Evolutionary conservation across 768 basidiomycete species (phyloP).

Genomic region (Gymnopilus dilepis): DNA sequence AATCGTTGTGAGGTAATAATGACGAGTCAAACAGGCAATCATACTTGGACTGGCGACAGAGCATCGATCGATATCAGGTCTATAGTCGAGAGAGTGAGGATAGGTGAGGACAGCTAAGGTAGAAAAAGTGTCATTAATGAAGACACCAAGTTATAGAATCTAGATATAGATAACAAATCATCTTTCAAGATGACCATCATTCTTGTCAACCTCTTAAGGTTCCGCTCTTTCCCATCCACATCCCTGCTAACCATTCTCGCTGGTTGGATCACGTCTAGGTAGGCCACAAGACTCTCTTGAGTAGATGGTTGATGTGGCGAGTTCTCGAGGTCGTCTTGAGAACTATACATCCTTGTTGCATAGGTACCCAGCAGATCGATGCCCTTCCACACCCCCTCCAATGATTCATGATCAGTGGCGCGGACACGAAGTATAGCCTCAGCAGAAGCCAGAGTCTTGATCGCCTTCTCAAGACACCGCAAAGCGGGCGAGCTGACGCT

Average conservation of each 20-base stretch:
- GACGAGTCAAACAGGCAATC: neutral
- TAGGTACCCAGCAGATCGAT: slow-evolving; percentile 70
- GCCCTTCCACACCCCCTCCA: slow-evolving; percentile 72
- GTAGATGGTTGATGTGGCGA: slow-evolving; percentile 57
- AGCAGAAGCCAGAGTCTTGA: slow-evolving; percentile 59
- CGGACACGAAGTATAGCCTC: slow-evolving; percentile 48
- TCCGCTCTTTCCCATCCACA: slow-evolving; percentile 65
- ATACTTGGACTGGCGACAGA: slow-evolving; percentile 80
- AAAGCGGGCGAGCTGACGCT: slow-evolving; percentile 80
- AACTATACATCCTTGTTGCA: slow-evolving; percentile 27
- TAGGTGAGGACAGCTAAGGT: slow-evolving; percentile 76
- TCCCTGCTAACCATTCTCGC: slow-evolving; percentile 55
- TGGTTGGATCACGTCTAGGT: slow-evolving; percentile 72
- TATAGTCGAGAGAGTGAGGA: slow-evolving; percentile 80
- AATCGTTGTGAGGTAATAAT: too few relatives aligned
- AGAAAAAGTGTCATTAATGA: slow-evolving; percentile 7
- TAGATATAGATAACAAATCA: too few relatives aligned
- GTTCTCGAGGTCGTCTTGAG: slow-evolving; percentile 25
- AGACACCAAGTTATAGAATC: too few relatives aligned
- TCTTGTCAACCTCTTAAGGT: slow-evolving; percentile 62
- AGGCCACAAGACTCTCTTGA: slow-evolving; percentile 86
- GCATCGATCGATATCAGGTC: slow-evolving; percentile 88
- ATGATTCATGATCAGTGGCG: slow-evolving; percentile 45
- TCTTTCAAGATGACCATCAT: slow-evolving; percentile 85
- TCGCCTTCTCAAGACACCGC: slow-evolving; percentile 80